Conservation (phyloP, 2,329 filamentous ascomycete species). For the Fonsecaea monophora region DNA sequence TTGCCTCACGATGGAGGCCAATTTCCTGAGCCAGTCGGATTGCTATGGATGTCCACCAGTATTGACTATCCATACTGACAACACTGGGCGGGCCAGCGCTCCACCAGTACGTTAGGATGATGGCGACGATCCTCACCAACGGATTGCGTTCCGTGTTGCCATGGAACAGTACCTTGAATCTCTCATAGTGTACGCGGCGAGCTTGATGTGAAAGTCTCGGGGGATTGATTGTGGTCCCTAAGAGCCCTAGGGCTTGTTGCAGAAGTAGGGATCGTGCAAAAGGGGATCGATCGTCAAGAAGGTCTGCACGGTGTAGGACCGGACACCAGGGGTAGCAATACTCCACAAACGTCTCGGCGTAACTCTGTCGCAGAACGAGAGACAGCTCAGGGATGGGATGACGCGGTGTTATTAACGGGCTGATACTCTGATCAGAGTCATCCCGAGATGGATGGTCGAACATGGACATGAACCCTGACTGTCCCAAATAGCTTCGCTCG, state of each 20-base stretch:
- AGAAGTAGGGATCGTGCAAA: conserved; percentile 38
- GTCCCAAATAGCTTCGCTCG: conserved; percentile 9
- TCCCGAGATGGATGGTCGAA: conserved; percentile 9
- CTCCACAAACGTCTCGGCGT: conserved; percentile 7
- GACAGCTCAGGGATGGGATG: neutral
- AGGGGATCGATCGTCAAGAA: conserved; percentile 41
- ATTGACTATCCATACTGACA: conserved; percentile 52
- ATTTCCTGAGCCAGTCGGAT: conserved; percentile 55
- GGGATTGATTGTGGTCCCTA: conserved; percentile 52
- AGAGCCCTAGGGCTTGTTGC: conserved; percentile 50
- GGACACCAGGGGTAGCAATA: conserved; percentile 18
- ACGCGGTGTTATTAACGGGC: neutral
- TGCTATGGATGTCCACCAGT: conserved; percentile 57
- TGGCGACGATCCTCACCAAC: conserved; percentile 47
- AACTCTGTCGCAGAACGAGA: conserved; percentile 7
- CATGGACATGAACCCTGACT: conserved; percentile 14
- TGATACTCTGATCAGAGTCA: conserved; percentile 3
- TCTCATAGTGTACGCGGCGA: conserved; percentile 50
- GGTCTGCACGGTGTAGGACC: conserved; percentile 43
- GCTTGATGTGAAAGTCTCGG: conserved; percentile 51
- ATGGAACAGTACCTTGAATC: conserved; percentile 50
- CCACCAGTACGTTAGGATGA: conserved; percentile 56
- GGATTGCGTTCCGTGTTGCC: conserved; percentile 51
- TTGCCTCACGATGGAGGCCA: conserved; percentile 52
- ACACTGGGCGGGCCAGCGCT: conserved; percentile 48